These are phyloP conservation scores for Piper betle DNA, from an alignment of 164 flowering plant species.

Conservation along the genomic window DNA sequence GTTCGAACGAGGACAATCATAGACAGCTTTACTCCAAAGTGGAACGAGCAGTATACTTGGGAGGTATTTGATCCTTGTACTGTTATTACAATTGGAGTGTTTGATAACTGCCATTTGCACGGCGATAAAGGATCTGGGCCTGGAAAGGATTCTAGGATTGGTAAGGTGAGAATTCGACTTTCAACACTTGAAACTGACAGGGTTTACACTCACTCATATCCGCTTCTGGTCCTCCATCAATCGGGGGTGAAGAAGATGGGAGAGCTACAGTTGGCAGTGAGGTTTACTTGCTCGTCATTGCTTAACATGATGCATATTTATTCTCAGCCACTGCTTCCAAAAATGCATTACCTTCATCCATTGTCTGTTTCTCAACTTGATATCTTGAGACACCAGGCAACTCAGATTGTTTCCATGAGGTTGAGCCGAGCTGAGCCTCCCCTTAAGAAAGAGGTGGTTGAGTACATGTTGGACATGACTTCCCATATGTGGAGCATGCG, in stretches of 20 bases:
- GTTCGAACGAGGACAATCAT: constrained; percentile 38
- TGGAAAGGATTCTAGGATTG: constrained; percentile 59
- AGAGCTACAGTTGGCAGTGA: constrained; percentile 69
- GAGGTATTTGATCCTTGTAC: constrained; percentile 55
- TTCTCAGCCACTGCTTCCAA: constrained; percentile 59
- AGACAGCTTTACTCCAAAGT: constrained; percentile 26
- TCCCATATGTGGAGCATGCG: constrained; percentile 47
- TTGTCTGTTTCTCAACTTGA: constrained; percentile 61
- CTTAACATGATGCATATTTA: constrained; percentile 68
- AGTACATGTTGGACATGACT: constrained; percentile 61
- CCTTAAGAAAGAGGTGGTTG: constrained; percentile 63
- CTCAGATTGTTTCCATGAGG: constrained; percentile 62
- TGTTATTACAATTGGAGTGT: constrained; percentile 45
- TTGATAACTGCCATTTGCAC: constrained; percentile 35
- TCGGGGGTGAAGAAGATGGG: constrained; percentile 84
- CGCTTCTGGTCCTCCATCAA: constrained; percentile 37
- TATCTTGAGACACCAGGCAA: constrained; percentile 78
- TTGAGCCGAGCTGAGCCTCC: constrained; percentile 79
- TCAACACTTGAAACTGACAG: constrained; percentile 40
- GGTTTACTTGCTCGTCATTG: constrained; percentile 66
- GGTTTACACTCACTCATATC: constrained; percentile 48
- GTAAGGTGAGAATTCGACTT: constrained; percentile 77
- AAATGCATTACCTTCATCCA: constrained; percentile 53
- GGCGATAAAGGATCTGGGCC: constrained; percentile 35
- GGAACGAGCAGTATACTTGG: constrained; percentile 56